A percentile compares a stretch with the other conserved stretches of the same genome.
These are phyloP conservation scores for Pholiota adiposa DNA, from an alignment of 1,284 basidiomycete species.

Conservation along the genomic window DNA sequence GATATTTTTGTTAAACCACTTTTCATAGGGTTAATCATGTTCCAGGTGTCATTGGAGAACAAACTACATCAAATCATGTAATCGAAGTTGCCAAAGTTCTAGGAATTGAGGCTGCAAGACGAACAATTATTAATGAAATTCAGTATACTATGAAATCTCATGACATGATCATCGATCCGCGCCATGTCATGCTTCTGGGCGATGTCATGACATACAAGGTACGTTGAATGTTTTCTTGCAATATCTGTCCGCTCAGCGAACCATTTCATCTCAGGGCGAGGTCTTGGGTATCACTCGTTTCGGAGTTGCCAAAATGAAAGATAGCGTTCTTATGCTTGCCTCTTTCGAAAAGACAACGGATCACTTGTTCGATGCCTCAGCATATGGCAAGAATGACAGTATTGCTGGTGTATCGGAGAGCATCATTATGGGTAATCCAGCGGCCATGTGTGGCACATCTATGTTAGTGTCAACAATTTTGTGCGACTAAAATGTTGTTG, in stretches of 20 bases:
- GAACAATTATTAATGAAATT: slow-evolving; percentile 97
- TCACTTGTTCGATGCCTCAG: slow-evolving; percentile 97
- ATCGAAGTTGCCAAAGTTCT: slow-evolving; percentile 95
- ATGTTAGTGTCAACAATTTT: slow-evolving; percentile 58
- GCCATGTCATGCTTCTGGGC: slow-evolving; percentile 97
- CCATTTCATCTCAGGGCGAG: slow-evolving; percentile 85
- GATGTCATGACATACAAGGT: slow-evolving; percentile 99
- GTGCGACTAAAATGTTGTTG: neutral
- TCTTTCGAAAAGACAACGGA: slow-evolving; percentile 99
- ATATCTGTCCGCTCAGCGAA: neutral
- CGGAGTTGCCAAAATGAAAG: slow-evolving; percentile 99
- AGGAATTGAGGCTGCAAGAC: slow-evolving; percentile 96
- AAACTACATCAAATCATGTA: slow-evolving; percentile 96
- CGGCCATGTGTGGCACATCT: slow-evolving; percentile 93
- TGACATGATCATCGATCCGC: slow-evolving; percentile 98
- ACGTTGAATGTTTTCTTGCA: slow-evolving; percentile 12
- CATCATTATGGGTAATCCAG: slow-evolving; percentile 99
- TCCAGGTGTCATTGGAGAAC: slow-evolving; percentile 87
- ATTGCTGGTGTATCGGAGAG: slow-evolving; percentile 98
- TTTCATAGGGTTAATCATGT: slow-evolving; percentile 6
- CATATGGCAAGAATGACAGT: slow-evolving; percentile 93
- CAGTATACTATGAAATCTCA: slow-evolving; percentile 97
- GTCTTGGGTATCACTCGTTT: slow-evolving; percentile 99
- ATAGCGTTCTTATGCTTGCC: slow-evolving; percentile 98
- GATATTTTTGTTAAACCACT: neutral